Evolutionary conservation across 805 yeast genomes (phyloP), one percentile per base, ranked within the genome.

Genomic region (Ogataea pignaliae): DNA sequence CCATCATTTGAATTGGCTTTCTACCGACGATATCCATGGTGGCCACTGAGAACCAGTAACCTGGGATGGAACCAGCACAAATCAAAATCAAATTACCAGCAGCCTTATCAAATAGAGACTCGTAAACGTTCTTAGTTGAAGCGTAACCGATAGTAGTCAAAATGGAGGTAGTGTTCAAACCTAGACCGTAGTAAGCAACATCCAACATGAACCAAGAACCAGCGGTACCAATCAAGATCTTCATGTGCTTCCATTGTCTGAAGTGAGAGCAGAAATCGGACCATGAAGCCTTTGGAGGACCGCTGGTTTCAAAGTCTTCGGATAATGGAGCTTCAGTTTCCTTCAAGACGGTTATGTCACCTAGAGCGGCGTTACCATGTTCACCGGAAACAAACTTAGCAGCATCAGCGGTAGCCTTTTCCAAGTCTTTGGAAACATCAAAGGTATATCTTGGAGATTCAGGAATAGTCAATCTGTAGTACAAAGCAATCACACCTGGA

Each of bases 61-160:
- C 97, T 57, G 96, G 96, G 68, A 88, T 79, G 37, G 93, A 78
- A 75, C 97, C 97, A 45, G 97, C 97, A 77, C 95, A 87, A 51
- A 88, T 80, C 65, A 88, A 76, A 70, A 88, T 88, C 74, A 88
- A 76, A 70, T 88, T 88, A 81, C 97, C 97, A 46, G 89, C 95
- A 64, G 91, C 86, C 48, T 84, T 66, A 66, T 88, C 79, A 73
- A 81, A 83, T 51, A 89, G 70, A 37, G 79, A 74, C 44, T 72
- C 63, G 74, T 88, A 88, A 45, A 87, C 79, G 62, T 86, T 85
- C 17, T 69, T 63, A 29, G 81, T 75, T 35, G 84, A 76, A 40
- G 96, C 89, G 65, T 76, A 88, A 61, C 96, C 96, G 64, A 88
- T 88, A 32, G 95, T 79, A 59, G 80, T 74, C 66, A 88, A 78